Evolutionary conservation across 1,284 basidiomycete species (phyloP).

Genomic region (Trichosporon ovoides): DNA sequence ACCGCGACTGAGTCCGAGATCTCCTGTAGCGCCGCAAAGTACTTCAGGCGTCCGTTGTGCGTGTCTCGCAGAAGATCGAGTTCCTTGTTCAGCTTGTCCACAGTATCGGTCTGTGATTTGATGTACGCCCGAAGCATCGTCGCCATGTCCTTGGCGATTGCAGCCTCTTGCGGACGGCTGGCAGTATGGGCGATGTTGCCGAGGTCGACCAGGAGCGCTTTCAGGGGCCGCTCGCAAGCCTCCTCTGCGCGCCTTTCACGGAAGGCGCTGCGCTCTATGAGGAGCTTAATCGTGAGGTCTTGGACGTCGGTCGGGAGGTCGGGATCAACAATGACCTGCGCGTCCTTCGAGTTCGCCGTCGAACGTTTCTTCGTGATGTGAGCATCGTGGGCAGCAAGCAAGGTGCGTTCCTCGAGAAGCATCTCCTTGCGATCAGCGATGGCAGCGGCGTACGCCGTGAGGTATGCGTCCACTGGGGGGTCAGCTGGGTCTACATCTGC

Average conservation of each 20-base stretch:
- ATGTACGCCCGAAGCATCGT: slow-evolving; percentile 8
- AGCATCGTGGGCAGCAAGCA: slow-evolving; percentile 31
- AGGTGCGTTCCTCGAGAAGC: slow-evolving; percentile 38
- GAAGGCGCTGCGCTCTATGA: slow-evolving; percentile 39
- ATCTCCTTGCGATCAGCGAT: slow-evolving; percentile 45
- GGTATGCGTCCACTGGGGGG: slow-evolving; percentile 37
- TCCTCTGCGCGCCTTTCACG: slow-evolving; percentile 31
- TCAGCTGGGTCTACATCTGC: slow-evolving; percentile 5
- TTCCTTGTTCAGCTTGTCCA: slow-evolving; percentile 42
- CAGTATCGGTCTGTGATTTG: slow-evolving; percentile 18
- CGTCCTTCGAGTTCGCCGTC: slow-evolving; percentile 31
- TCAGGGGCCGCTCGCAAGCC: slow-evolving; percentile 38
- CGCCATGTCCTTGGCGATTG: slow-evolving; percentile 7
- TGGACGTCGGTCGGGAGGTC: slow-evolving; percentile 23
- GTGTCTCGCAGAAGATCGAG: slow-evolving; percentile 38
- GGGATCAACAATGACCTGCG: slow-evolving; percentile 18
- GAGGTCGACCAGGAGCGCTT: slow-evolving; percentile 37
- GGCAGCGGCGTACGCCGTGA: slow-evolving; percentile 42
- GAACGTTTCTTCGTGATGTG: slow-evolving; percentile 31
- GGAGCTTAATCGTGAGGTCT: slow-evolving; percentile 28
- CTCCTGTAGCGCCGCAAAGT: slow-evolving; percentile 44
- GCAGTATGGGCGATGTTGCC: slow-evolving; percentile 18
- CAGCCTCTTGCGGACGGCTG: slow-evolving; percentile 10
- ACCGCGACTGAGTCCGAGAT: slow-evolving; percentile 44
- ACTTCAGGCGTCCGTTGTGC: slow-evolving; percentile 43